Evolutionary conservation across 305 asterid species (phyloP).

Genomic region (Rubia balearica): DNA sequence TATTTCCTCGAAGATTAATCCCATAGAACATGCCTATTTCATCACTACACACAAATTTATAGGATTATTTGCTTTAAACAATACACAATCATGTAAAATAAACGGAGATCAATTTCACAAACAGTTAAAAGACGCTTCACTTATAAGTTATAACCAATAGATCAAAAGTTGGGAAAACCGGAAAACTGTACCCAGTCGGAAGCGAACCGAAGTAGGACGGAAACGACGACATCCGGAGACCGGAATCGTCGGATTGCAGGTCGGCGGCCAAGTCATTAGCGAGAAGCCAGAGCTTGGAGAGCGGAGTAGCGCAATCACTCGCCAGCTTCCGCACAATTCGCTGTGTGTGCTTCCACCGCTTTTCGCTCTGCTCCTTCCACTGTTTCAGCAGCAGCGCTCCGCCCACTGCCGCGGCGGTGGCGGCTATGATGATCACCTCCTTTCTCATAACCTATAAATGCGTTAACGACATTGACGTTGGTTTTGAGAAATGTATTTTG

Average conservation of each 20-base stretch:
- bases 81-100: not conserved
- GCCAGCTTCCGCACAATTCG: slow-evolving; percentile 61
- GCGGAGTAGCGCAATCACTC: slow-evolving; percentile 56
- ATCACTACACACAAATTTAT: slow-evolving; percentile 28
- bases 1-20: slow-evolving; percentile 56
- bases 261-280: slow-evolving; percentile 47
- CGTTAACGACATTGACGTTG: not conserved
- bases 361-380: slow-evolving; percentile 39
- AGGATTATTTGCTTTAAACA: not conserved
- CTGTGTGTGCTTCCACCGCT: slow-evolving; percentile 42
- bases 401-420: slow-evolving; percentile 35
- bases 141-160: no score
- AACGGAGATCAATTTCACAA: no score
- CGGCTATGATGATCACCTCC: slow-evolving; percentile 36
- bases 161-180: not conserved
- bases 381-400: slow-evolving; percentile 30
- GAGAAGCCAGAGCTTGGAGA: slow-evolving; percentile 46
- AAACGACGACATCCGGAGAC: slow-evolving; percentile 29
- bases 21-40: slow-evolving; percentile 62
- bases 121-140: no score
- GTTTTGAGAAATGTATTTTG: not conserved
- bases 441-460: slow-evolving; percentile 32
- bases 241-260: slow-evolving; percentile 40
- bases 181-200: slow-evolving; percentile 44
- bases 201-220: slow-evolving; percentile 42